These are phyloP conservation scores for Neonectria coccinea DNA, from an alignment of 2,329 filamentous ascomycete genomes.

Conservation along the genomic window DNA sequence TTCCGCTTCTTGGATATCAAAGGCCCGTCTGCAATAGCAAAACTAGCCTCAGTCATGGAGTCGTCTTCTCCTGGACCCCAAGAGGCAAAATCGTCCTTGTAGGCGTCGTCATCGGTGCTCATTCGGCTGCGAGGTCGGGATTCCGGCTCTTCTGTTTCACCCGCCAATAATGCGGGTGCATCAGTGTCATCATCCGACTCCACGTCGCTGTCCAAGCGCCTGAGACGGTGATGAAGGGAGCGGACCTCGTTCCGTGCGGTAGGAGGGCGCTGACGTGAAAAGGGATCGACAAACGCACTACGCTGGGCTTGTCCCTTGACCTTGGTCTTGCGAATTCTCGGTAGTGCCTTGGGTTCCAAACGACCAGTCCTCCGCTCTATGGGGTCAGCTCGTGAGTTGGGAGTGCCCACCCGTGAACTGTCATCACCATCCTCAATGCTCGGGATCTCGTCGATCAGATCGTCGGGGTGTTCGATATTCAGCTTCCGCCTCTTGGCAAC, in stretches of 20 bases:
- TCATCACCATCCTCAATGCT: constrained; percentile 70
- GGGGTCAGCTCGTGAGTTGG: constrained; percentile 71
- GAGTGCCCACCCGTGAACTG: constrained; percentile 72
- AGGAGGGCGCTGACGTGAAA: constrained; percentile 72
- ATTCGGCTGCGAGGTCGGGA: constrained; percentile 83
- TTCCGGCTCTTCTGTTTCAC: constrained; percentile 87
- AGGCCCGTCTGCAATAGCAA: constrained; percentile 69
- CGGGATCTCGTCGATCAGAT: constrained; percentile 61
- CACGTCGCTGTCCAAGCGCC: constrained; percentile 73
- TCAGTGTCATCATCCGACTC: constrained; percentile 88
- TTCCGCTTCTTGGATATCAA: constrained; percentile 77
- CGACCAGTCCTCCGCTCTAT: constrained; percentile 70
- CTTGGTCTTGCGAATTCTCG: constrained; percentile 79
- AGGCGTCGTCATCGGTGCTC: constrained; percentile 69
- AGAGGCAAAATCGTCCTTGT: constrained; percentile 61
- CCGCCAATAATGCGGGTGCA: constrained; percentile 66
- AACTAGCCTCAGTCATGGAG: constrained; percentile 79
- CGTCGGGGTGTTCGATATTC: constrained; percentile 78
- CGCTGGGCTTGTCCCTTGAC: constrained; percentile 64
- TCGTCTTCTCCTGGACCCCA: constrained; percentile 69
- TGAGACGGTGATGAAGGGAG: constrained; percentile 81
- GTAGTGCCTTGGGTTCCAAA: constrained; percentile 71
- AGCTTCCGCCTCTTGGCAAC: constrained; percentile 81
- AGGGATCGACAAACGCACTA: constrained; percentile 75
- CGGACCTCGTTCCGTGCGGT: constrained; percentile 73